Conservation (phyloP, 805 yeast species). For the Kodamaea nitidulidarum region DNA sequence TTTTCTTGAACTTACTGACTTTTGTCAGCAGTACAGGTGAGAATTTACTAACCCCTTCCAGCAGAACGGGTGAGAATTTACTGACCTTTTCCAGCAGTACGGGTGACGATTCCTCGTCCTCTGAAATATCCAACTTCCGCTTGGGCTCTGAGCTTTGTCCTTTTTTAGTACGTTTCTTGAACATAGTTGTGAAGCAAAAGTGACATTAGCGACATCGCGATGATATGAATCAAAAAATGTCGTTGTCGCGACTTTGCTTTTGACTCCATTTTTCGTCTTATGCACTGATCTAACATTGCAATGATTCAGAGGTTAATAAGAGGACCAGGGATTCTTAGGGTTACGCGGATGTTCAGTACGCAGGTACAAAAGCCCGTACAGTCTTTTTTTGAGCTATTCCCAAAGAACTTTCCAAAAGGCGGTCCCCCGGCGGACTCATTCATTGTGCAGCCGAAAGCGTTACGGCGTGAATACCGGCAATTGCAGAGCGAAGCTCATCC, state of each 20-base stretch:
- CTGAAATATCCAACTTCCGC: conserved; percentile 9
- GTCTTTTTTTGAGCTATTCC: conserved; percentile 62
- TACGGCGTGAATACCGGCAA: conserved; percentile 70
- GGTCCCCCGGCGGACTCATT: conserved; percentile 63
- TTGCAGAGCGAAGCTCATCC: conserved; percentile 82
- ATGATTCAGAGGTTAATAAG: background rate
- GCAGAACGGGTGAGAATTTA: background rate
- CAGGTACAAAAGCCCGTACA: background rate
- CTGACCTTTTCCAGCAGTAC: background rate
- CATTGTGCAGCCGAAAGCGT: conserved; percentile 46
- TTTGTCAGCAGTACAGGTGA: background rate
- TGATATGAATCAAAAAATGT: background rate
- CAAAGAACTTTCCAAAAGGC: conserved; percentile 64
- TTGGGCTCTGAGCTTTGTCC: conserved; percentile 5
- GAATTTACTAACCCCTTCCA: background rate
- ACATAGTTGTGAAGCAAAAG: conserved; percentile 8
- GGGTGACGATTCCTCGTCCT: background rate
- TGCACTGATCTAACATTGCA: background rate
- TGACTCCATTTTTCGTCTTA: background rate
- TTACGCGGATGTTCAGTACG: background rate
- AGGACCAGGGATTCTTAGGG: background rate
- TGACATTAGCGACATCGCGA: background rate
- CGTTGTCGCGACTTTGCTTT: background rate
- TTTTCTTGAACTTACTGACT: conserved; percentile 6
- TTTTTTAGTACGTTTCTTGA: conserved; percentile 12